phyloP scores from a whole-genome alignment of 2,329 filamentous ascomycete genomes.

The Colletotrichum echinochloae region DNA sequence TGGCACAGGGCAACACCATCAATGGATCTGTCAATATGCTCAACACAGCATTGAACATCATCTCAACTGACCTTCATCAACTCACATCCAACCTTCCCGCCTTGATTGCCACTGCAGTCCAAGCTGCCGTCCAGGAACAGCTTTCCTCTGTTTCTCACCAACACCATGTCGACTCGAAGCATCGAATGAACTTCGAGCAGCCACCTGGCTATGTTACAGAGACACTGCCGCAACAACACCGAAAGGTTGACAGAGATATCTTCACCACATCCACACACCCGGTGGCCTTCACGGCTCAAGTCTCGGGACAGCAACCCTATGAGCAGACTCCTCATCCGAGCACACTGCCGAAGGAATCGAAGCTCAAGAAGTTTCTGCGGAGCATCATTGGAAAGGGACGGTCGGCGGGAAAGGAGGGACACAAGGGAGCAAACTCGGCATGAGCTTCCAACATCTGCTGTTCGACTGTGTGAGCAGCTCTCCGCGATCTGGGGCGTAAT shows the following conservation, averaged over 20 bases:
- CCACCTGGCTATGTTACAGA: constrained; percentile 8
- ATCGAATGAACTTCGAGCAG: neutral
- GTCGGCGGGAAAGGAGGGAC: neutral
- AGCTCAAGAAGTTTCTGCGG: neutral
- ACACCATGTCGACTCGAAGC: accelerated
- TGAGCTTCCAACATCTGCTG: neutral
- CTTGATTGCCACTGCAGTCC: neutral
- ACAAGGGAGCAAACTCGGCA: neutral
- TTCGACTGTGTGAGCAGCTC: neutral
- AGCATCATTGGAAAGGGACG: neutral
- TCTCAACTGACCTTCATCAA: neutral
- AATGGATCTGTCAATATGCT: neutral
- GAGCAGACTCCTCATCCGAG: too few species aligned
- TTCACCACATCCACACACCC: neutral
- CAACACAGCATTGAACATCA: constrained; percentile 5
- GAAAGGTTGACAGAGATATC: neutral
- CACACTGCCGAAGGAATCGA: neutral
- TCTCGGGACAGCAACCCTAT: neutral
- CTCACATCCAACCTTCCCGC: neutral
- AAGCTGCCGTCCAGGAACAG: constrained; percentile 9
- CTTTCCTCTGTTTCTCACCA: neutral
- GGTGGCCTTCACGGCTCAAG: neutral
- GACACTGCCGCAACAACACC: neutral
- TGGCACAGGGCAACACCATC: neutral
- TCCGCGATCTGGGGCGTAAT: constrained; percentile 3